Conservation (phyloP, 225 moss, liverwort and hornwort genomes). For the Thuidium tamariscinum region DNA sequence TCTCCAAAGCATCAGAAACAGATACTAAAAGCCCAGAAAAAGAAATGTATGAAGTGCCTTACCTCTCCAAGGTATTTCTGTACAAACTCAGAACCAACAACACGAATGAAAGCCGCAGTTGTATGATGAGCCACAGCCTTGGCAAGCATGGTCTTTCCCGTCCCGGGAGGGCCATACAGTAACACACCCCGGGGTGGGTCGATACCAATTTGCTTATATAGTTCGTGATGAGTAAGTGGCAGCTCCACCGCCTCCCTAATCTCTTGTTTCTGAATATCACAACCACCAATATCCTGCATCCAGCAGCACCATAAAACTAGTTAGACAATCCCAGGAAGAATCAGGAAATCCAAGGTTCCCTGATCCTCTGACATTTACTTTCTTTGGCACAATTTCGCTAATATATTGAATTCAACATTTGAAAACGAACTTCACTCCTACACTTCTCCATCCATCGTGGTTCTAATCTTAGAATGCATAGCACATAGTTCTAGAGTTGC, state of each 20-base stretch:
- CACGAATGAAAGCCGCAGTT: constrained; percentile 88
- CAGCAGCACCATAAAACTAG: neutral
- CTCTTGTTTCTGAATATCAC: constrained; percentile 91
- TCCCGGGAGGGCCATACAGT: constrained; percentile 82
- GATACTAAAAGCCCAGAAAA: neutral
- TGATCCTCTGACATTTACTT: neutral
- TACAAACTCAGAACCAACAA: constrained; percentile 94
- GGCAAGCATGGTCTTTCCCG: constrained; percentile 80
- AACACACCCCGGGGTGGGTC: constrained; percentile 82
- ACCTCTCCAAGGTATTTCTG: constrained; percentile 97
- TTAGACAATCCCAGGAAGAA: neutral
- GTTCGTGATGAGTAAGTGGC: constrained; percentile 85
- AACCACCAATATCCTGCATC: constrained; percentile 86
- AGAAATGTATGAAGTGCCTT: neutral
- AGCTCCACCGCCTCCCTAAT: constrained; percentile 17
- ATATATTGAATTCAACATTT: too few species aligned
- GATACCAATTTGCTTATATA: constrained; percentile 92
- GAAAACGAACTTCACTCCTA: too few species aligned
- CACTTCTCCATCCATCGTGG: neutral
- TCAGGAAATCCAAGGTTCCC: neutral
- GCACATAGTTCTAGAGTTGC: neutral
- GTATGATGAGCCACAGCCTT: constrained; percentile 85
- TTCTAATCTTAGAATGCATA: neutral
- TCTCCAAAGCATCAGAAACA: neutral
- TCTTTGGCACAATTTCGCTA: too few species aligned